phyloP scores from a whole-genome alignment of 1,284 basidiomycete species.

The Marasmius oreades region DNA sequence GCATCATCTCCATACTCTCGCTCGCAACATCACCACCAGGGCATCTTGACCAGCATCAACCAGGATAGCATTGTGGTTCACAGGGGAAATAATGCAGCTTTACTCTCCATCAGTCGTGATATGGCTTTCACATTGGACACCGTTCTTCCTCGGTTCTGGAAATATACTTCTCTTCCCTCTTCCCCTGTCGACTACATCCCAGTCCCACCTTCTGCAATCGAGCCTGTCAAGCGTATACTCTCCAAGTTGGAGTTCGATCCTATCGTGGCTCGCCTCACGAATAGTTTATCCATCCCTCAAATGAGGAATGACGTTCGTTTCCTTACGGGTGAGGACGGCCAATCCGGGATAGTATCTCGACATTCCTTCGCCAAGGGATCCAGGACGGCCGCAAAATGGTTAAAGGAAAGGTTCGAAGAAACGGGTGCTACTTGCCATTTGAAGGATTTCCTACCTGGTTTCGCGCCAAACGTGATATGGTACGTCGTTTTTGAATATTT shows the following conservation, averaged over 20 bases:
- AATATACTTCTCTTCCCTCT: conserved; percentile 47
- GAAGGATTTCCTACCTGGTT: conserved; percentile 62
- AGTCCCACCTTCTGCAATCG: conserved; percentile 47
- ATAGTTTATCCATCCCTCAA: conserved; percentile 57
- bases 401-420: conserved; percentile 65
- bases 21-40: conserved; percentile 20
- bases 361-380: conserved; percentile 78
- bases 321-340: conserved; percentile 76
- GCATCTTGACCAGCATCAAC: conserved; percentile 26
- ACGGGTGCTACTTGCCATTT: conserved; percentile 73
- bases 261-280: conserved; percentile 56
- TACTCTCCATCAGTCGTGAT: conserved; percentile 40
- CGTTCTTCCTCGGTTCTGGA: conserved; percentile 60
- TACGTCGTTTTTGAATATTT: conserved; percentile 24
- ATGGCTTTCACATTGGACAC: conserved; percentile 40
- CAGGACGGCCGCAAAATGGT: conserved; percentile 69
- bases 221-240: conserved; percentile 48
- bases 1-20: conserved; percentile 17
- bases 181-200: conserved; percentile 44
- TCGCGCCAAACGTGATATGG: conserved; percentile 85
- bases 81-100: conserved; percentile 35
- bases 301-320: conserved; percentile 72
- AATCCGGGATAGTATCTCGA: conserved; percentile 64
- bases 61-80: conserved; percentile 30
- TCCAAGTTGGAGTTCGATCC: conserved; percentile 53